Base-by-base conservation (phyloP, 2,329 filamentous ascomycete genomes). In the Colletotrichum lindemuthianum region DNA sequence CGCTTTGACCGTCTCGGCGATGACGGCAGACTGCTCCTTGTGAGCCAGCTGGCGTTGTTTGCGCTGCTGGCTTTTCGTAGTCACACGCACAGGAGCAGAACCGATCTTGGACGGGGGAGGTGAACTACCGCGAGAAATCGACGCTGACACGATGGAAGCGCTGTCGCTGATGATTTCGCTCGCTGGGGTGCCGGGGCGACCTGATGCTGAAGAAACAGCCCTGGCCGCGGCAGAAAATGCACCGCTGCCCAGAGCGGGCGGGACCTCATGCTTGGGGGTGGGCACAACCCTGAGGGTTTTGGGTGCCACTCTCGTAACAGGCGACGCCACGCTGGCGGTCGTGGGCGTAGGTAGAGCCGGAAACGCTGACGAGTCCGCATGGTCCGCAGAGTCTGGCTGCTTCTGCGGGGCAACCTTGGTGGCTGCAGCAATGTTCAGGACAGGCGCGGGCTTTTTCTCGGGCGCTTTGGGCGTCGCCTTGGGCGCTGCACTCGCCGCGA, bases 81-180 rank as follows among this genome's bases (percentile, higher is more conserved):
- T 91, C 24, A 81, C 80, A 65, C 90, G 84, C 3, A 92, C 82
- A 12, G 90, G 88, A 5, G 90, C 90, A 50, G 88, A 87, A 5
- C 91, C 91, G 51, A 93, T 90, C 4, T 82, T 71, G 1, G 53
- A 43, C 10, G 85, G 85, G 8, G 89, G 90, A 4, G 92, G 91
- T 4, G 91, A 93, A 72, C 84, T 91, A 13, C 91, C 87, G 47
- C 91, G 86, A 12, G 92, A 88, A 39, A 91, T 78, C 2, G 91
- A 92, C 2, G 88, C 84, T 13, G 92, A 94, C 5, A 92, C 84
- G 24, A 93, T 81, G 0, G 90, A 93, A 10, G 91, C 88, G 59
- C 86, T 92, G 72, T 95, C 92, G n/a, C 90, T 93, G 40, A 92
- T 82, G 60, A 88, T 81, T 71, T 94, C 92, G 72, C 90, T 93